These are phyloP conservation scores for Mycena latifolia DNA, from an alignment of 768 basidiomycete genomes.

Conservation along the genomic window DNA sequence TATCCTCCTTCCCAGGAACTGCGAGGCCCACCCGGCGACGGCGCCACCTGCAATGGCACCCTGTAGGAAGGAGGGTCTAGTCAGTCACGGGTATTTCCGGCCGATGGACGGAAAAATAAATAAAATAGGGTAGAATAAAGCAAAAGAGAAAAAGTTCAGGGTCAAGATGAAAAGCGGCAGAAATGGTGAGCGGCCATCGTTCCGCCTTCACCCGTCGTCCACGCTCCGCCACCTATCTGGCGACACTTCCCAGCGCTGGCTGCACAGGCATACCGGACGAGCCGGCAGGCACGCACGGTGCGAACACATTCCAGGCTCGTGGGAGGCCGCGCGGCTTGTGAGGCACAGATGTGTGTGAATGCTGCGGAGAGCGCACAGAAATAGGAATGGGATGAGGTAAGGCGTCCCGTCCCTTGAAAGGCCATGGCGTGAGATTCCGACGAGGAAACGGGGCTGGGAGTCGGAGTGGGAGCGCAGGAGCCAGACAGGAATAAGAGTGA, in stretches of 20 bases:
- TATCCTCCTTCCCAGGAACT: slow-evolving; percentile 88
- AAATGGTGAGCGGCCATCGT: slow-evolving; percentile 10
- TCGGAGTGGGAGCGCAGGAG: slow-evolving; percentile 1
- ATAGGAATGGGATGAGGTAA: slow-evolving; percentile 12
- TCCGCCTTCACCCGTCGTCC: slow-evolving; percentile 11
- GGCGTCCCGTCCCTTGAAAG: slow-evolving; percentile 15
- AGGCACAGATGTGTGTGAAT: slow-evolving; percentile 13
- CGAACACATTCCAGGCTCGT: slow-evolving; percentile 21
- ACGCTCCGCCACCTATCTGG: slow-evolving; percentile 14
- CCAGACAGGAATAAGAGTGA: neutral
- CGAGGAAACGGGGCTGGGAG: slow-evolving; percentile 7
- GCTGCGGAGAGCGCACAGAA: slow-evolving; percentile 12
- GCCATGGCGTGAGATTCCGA: slow-evolving; percentile 17
- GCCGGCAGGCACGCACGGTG: slow-evolving; percentile 20
- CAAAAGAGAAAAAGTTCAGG: slow-evolving; percentile 6
- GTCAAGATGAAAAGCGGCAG: slow-evolving; percentile 18
- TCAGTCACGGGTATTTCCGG: slow-evolving; percentile 13
- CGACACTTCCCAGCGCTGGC: slow-evolving; percentile 13
- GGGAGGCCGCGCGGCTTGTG: slow-evolving; percentile 3
- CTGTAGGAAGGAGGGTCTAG: slow-evolving; percentile 15
- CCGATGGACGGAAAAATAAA: neutral
- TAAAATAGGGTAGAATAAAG: slow-evolving; percentile 19
- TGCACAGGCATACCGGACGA: slow-evolving; percentile 18
- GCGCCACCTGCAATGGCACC: slow-evolving; percentile 68
- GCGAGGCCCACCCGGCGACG: slow-evolving; percentile 78